Conservation (phyloP, 768 basidiomycete species). For the Glaciozyma martinii region DNA sequence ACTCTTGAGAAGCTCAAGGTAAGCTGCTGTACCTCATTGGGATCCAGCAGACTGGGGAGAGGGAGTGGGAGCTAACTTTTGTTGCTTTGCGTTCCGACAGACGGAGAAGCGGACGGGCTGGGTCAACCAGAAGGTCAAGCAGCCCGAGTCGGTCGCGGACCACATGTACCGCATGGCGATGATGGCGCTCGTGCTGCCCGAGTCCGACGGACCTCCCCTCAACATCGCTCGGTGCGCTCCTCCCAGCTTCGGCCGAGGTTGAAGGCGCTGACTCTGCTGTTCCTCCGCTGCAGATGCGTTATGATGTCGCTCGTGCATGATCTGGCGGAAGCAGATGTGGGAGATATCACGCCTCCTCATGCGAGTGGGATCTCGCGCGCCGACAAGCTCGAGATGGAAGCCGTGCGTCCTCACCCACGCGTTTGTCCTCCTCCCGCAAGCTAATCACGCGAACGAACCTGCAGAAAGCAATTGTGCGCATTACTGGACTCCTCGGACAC, state of each 20-base stretch:
- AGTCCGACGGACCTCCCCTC: constrained; percentile 45
- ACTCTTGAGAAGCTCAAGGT: constrained; percentile 83
- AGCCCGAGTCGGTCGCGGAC: constrained; percentile 57
- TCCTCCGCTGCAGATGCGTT: constrained; percentile 55
- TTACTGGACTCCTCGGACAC: constrained; percentile 82
- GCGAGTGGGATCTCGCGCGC: constrained; percentile 57
- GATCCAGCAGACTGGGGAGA: neutral
- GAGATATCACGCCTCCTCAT: constrained; percentile 86
- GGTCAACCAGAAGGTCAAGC: constrained; percentile 66
- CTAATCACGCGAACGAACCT: constrained; percentile 4
- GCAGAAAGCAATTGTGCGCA: constrained; percentile 82
- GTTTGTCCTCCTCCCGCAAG: neutral
- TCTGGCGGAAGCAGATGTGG: constrained; percentile 86
- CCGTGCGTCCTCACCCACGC: constrained; percentile 42
- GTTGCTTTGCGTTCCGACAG: constrained; percentile 42
- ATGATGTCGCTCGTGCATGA: constrained; percentile 92
- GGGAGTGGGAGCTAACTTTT: neutral
- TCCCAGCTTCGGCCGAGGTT: constrained; percentile 20
- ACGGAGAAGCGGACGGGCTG: constrained; percentile 94
- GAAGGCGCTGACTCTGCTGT: neutral
- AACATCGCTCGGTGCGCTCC: constrained; percentile 60
- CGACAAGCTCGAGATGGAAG: constrained; percentile 69
- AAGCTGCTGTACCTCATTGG: constrained; percentile 1
- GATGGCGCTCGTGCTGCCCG: constrained; percentile 79
- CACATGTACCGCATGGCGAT: constrained; percentile 94